Conservation (phyloP, 768 basidiomycete genomes). For the Clathrus columnatus region DNA sequence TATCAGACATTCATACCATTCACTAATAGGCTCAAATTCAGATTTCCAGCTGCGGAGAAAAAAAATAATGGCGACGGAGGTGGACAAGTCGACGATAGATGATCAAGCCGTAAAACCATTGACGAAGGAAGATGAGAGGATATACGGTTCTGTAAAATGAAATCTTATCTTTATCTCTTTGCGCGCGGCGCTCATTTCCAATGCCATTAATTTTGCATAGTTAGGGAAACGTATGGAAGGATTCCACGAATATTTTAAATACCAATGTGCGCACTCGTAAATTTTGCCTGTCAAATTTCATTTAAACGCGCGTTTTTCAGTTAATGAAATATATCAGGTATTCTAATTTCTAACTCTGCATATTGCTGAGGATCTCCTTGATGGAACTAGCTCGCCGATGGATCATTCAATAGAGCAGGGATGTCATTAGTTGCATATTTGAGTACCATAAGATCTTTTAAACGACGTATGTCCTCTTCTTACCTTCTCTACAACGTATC, state of each 20-base stretch:
- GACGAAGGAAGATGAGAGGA: no score
- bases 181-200: neutral
- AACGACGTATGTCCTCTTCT: slow-evolving; percentile 32
- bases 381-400: slow-evolving; percentile 38
- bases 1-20: no score
- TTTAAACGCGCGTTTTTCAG: slow-evolving; percentile 17
- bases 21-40: no score
- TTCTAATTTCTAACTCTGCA: neutral
- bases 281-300: neutral
- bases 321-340: slow-evolving; percentile 39
- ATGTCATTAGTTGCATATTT: slow-evolving; percentile 37
- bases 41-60: no score
- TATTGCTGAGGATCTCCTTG: neutral
- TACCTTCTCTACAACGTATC: neutral
- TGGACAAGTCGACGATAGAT: no score
- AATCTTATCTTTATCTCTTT: neutral
- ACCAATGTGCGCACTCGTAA: slow-evolving; percentile 32
- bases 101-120: no score
- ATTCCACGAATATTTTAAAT: slow-evolving; percentile 35
- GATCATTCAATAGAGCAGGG: slow-evolving; percentile 37
- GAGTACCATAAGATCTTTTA: slow-evolving; percentile 28
- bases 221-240: neutral
- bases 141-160: neutral
- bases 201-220: neutral
- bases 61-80: no score